These are phyloP conservation scores for Cymbopogon citratus DNA, from an alignment of 176 grass and related monocot species.

Conservation along the genomic window DNA sequence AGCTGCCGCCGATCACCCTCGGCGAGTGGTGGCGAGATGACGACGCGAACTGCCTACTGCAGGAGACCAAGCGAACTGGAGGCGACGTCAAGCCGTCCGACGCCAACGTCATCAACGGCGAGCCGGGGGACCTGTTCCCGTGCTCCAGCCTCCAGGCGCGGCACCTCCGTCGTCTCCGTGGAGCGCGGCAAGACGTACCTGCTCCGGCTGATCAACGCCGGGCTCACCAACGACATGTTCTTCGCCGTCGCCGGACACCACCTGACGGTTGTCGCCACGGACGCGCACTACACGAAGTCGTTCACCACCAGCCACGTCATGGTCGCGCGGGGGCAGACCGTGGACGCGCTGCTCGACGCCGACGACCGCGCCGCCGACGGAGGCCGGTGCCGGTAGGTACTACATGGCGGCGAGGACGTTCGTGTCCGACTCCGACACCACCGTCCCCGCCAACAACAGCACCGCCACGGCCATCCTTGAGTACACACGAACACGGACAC, in stretches of 20 bases:
- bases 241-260: conserved; percentile 51
- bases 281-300: neutral
- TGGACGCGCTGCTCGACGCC: conserved; percentile 26
- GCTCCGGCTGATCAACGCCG: conserved; percentile 57
- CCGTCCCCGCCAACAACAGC: neutral
- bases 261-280: conserved; percentile 37
- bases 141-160: neutral
- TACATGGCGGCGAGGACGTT: conserved; percentile 39
- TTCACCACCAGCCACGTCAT: conserved; percentile 13
- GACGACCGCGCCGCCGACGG: neutral
- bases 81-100: conserved; percentile 18
- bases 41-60: neutral
- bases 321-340: conserved; percentile 28
- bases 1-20: too few species aligned
- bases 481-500: neutral
- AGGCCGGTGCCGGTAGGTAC: conserved; percentile 8
- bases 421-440: neutral
- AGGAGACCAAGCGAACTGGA: neutral
- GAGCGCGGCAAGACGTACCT: conserved; percentile 57
- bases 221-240: conserved; percentile 44
- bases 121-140: conserved; percentile 15
- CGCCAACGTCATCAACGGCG: conserved; percentile 51
- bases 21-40: conserved; percentile 34
- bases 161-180: conserved; percentile 16
- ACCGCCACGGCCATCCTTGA: conserved; percentile 33